Conservation (phyloP, 352 stramenopile species). For the Phytophthora multivora region DNA sequence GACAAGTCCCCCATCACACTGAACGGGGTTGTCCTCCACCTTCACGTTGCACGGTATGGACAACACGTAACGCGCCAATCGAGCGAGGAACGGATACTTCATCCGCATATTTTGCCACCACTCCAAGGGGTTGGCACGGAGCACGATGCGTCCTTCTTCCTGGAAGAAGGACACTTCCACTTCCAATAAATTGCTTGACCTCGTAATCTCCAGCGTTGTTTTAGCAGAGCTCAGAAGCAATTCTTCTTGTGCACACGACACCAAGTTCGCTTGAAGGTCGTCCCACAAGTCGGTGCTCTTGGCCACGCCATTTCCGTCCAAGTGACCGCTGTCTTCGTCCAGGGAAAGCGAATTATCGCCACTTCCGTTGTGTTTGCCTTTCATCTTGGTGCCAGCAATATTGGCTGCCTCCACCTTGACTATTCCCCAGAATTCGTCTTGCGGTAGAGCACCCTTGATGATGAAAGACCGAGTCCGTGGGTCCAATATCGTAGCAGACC, state of each 20-base stretch:
- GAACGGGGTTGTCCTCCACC: slow-evolving; percentile 55
- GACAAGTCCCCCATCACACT: slow-evolving; percentile 49
- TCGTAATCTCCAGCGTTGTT: slow-evolving; percentile 65
- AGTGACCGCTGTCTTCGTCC: slow-evolving; percentile 42
- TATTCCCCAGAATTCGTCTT: slow-evolving; percentile 71
- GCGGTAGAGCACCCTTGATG: slow-evolving; percentile 66
- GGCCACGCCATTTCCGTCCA: slow-evolving; percentile 18
- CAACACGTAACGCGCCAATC: slow-evolving; percentile 68
- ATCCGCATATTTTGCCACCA: slow-evolving; percentile 80
- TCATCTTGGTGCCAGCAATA: slow-evolving; percentile 56
- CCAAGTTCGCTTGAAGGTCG: slow-evolving; percentile 74
- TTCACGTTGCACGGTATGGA: slow-evolving; percentile 63
- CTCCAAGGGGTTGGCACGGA: slow-evolving; percentile 69
- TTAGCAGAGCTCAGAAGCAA: slow-evolving; percentile 74
- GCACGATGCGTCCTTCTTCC: slow-evolving; percentile 60
- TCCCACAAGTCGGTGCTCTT: slow-evolving; percentile 72
- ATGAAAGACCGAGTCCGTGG: slow-evolving; percentile 78
- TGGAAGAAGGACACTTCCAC: slow-evolving; percentile 84
- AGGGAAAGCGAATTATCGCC: slow-evolving; percentile 43
- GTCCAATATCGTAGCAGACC: slow-evolving; percentile 73
- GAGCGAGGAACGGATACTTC: slow-evolving; percentile 81
- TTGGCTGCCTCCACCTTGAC: slow-evolving; percentile 64
- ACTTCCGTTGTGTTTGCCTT: slow-evolving; percentile 53
- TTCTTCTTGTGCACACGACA: slow-evolving; percentile 74
- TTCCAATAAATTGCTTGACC: slow-evolving; percentile 78